Conservation (phyloP, 345 rosid species). For the Streptanthus diversifolius region DNA sequence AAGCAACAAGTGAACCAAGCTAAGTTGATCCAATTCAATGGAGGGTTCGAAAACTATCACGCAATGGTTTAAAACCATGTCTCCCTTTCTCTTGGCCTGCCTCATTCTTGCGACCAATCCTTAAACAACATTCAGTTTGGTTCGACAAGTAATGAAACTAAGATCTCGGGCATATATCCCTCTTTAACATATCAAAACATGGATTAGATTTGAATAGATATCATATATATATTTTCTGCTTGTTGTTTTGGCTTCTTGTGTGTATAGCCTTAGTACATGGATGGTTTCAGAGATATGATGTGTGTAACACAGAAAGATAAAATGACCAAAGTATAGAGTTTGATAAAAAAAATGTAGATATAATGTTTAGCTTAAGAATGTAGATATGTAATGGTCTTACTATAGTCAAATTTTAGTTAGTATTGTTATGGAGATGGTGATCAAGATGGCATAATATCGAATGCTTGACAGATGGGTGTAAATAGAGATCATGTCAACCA, state of each 20-base stretch:
- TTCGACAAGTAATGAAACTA: slow-evolving; percentile 13
- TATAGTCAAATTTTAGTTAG: neutral
- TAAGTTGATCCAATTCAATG: slow-evolving; percentile 45
- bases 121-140: slow-evolving; percentile 24
- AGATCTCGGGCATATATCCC: slow-evolving; percentile 13
- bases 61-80: slow-evolving; percentile 43
- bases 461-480: neutral
- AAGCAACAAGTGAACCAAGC: slow-evolving; percentile 33
- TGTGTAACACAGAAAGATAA: neutral
- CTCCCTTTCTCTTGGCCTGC: slow-evolving; percentile 68
- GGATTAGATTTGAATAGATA: slow-evolving; percentile 9
- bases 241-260: neutral
- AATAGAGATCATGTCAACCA: slow-evolving; percentile 1
- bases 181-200: slow-evolving; percentile 13
- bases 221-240: neutral
- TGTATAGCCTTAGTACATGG: neutral
- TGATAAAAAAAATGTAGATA: slow-evolving; percentile 7
- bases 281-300: neutral
- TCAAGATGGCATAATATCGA: neutral
- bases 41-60: slow-evolving; percentile 38
- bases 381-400: neutral
- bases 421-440: neutral
- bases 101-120: slow-evolving; percentile 43
- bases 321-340: slow-evolving; percentile 3
- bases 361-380: neutral